Percentiles rank a stretch among this genome's conserved stretches.
These are phyloP conservation scores for Naganishia kalamii DNA, from an alignment of 768 basidiomycete genomes.

Conservation along the genomic window DNA sequence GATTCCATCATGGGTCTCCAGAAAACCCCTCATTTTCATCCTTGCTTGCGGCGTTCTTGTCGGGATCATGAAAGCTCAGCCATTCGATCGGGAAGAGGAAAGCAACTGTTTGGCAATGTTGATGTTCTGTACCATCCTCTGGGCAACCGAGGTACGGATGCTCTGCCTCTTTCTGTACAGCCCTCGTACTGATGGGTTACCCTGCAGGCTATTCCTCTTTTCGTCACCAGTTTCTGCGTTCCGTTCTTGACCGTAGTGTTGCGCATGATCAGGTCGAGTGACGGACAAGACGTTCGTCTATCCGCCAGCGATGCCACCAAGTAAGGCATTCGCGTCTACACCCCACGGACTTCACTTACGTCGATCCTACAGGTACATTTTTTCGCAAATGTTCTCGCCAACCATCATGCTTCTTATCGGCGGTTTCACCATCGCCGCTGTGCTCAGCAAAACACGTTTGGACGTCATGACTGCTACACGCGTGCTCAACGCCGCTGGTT, in stretches of 20 bases:
- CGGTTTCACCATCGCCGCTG: slow-evolving; percentile 95
- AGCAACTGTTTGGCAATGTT: slow-evolving; percentile 87
- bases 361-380: slow-evolving; percentile 62
- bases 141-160: slow-evolving; percentile 82
- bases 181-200: not conserved
- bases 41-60: slow-evolving; percentile 59
- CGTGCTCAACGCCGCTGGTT: slow-evolving; percentile 82
- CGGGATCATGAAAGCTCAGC: slow-evolving; percentile 57
- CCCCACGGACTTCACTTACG: not conserved
- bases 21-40: slow-evolving; percentile 57
- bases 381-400: slow-evolving; percentile 91
- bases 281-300: slow-evolving; percentile 53
- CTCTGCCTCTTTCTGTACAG: not conserved
- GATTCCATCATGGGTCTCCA: slow-evolving; percentile 53
- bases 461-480: slow-evolving; percentile 82
- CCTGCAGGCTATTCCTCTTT: slow-evolving; percentile 81
- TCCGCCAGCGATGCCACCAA: slow-evolving; percentile 68
- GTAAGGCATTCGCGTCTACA: slow-evolving; percentile 46
- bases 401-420: slow-evolving; percentile 98
- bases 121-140: slow-evolving; percentile 80
- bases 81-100: slow-evolving; percentile 62
- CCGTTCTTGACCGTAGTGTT: slow-evolving; percentile 83
- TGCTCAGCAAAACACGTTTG: slow-evolving; percentile 88
- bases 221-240: slow-evolving; percentile 88
- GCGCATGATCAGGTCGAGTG: slow-evolving; percentile 62